Conservation (phyloP, 139 green algal genomes). For the Chlamydomonas incerta region DNA sequence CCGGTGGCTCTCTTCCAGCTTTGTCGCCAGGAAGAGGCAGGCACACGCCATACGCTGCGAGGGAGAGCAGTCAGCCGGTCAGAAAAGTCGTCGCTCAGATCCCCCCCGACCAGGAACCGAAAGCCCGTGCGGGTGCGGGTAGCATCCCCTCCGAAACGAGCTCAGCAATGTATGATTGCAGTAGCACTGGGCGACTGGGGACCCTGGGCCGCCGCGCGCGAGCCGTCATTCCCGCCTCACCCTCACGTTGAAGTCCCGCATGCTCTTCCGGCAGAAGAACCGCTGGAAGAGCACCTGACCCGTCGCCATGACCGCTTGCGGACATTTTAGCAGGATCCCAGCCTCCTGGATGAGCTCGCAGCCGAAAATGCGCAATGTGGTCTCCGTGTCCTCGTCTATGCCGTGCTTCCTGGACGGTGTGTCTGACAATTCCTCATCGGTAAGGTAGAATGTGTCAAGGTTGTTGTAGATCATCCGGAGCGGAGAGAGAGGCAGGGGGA, state of each 20-base stretch:
- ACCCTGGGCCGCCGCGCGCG: neutral
- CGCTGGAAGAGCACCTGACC: slow-evolving; percentile 93
- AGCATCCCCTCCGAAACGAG: too few relatives aligned
- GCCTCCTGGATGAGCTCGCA: slow-evolving; percentile 83
- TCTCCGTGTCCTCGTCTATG: slow-evolving; percentile 82
- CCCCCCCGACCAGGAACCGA: too few relatives aligned
- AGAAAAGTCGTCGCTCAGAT: neutral
- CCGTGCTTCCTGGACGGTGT: slow-evolving; percentile 76
- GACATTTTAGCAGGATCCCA: slow-evolving; percentile 77
- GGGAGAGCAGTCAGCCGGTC: neutral
- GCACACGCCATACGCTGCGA: slow-evolving; percentile 77
- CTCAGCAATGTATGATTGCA: too few relatives aligned
- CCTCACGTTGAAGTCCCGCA: slow-evolving; percentile 87
- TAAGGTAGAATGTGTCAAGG: slow-evolving; percentile 93
- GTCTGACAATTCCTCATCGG: slow-evolving; percentile 75
- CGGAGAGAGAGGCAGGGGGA: too few relatives aligned
- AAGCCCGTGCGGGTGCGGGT: too few relatives aligned
- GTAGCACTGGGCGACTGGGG: too few relatives aligned
- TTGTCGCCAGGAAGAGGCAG: slow-evolving; percentile 83
- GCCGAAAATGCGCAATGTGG: slow-evolving; percentile 78
- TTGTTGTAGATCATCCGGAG: slow-evolving; percentile 30
- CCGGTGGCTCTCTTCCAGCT: slow-evolving; percentile 88
- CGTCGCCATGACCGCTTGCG: slow-evolving; percentile 88
- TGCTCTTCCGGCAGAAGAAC: slow-evolving; percentile 95
- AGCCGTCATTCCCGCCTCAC: slow-evolving; percentile 53